A percentile compares a stretch with the other conserved stretches of the same genome.
These are phyloP conservation scores for Boletales sp. DNA, from an alignment of 768 basidiomycete species.

Conservation along the genomic window DNA sequence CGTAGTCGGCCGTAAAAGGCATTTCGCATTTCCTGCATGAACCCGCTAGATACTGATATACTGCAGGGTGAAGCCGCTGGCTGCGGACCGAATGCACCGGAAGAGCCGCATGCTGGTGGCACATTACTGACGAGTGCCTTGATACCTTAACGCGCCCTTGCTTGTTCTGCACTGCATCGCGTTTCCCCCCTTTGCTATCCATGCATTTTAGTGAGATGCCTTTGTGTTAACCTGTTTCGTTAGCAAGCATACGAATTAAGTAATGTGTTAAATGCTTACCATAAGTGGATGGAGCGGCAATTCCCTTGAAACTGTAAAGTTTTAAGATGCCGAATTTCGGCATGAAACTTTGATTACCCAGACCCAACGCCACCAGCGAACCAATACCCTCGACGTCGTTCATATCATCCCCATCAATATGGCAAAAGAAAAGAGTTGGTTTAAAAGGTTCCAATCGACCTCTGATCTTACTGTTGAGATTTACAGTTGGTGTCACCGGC, in stretches of 20 bases:
- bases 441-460: neutral
- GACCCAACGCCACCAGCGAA: neutral
- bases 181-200: no score
- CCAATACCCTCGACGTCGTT: slow-evolving; percentile 1
- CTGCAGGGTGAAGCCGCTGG: neutral
- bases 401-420: slow-evolving; percentile 11
- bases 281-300: no score
- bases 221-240: no score
- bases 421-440: slow-evolving; percentile 25
- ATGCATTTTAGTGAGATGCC: no score
- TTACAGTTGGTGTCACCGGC: slow-evolving; percentile 64
- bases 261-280: no score
- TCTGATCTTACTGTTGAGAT: neutral
- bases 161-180: no score
- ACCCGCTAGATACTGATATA: neutral
- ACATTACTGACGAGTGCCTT: neutral
- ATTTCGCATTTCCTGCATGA: neutral
- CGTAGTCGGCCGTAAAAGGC: slow-evolving; percentile 3
- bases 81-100: slow-evolving; percentile 1
- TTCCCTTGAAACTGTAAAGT: slow-evolving; percentile 11
- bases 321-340: slow-evolving; percentile 17
- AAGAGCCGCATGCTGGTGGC: slow-evolving; percentile 5
- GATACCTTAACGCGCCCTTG: neutral
- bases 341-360: slow-evolving; percentile 18
- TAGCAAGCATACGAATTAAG: no score